Base-by-base conservation (phyloP, 192 early-diverging fungal species). In the Dissophora ornata region DNA sequence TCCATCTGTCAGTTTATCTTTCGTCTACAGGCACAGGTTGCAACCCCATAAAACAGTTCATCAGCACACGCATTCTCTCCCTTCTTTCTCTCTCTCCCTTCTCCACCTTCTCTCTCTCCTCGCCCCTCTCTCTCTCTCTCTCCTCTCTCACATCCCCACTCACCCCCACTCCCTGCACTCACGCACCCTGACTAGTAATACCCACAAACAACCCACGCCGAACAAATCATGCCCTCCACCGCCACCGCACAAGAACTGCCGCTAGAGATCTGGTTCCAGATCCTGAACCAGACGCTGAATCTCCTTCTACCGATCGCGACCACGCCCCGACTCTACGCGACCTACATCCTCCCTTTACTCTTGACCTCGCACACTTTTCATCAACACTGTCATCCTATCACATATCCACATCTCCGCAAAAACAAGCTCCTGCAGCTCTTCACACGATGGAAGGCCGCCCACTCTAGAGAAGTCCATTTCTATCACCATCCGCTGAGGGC, bases 381-480 rank as follows among this genome's bases (percentile, higher is more conserved):
- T 18, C 58, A 77, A 25, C 65, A 77, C n/a, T 77, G 73, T 26
- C 65, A 67, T 28, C 64, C 73, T 8, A 44, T 77, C 13, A 77
- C 73, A n/a, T 55, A 38, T 19, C 65, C 73, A 18, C 65, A 77
- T 32, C 53, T 77, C 26, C 63, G 73, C 19, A 77, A 77, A 57
- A 64, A 77, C 41, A 55, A 36, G 33, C 40, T 77, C 12, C 40
- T 77, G 3, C 73, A 62, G 21, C 64, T 77, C 12, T 77, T 77
- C 42, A 67, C 73, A 8, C 45, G 65, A 10, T 77, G 73, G 73
- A 77, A 77, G 42, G 73, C 73, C 1, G 73, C 73, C 6, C 73
- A 77, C 36, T 77, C 73, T 15, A 45, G 73, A 54, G 73, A 77
- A 25, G 73, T 77, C 4, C 73, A 77, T 44, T 77, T 77, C 25